phyloP scores from a whole-genome alignment of 257 asterid genomes.

The Thymus quinquecostatus region DNA sequence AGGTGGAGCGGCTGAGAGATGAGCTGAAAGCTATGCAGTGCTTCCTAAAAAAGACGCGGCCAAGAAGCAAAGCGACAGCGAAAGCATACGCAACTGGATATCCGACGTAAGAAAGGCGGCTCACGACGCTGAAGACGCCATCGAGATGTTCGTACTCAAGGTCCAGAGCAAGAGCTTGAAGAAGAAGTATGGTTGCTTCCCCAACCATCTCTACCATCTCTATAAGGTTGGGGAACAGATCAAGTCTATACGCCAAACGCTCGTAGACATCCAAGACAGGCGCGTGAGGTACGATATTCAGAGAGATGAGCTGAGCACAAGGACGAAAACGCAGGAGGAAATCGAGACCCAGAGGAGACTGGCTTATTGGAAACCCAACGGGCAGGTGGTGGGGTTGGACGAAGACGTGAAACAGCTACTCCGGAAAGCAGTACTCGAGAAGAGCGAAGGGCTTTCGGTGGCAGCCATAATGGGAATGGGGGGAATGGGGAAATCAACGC shows the following conservation, averaged over 20 bases:
- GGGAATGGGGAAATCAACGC: slow-evolving; percentile 28
- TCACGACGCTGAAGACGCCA: background rate
- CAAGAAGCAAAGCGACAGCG: slow-evolving; percentile 30
- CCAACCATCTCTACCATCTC: background rate
- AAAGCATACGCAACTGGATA: slow-evolving; percentile 28
- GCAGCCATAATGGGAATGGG: slow-evolving; percentile 29
- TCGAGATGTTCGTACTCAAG: background rate
- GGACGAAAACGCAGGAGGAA: background rate
- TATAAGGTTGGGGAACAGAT: background rate
- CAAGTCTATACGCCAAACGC: slow-evolving; percentile 11
- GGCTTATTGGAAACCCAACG: background rate
- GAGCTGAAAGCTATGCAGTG: slow-evolving; percentile 36
- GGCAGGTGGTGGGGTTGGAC: slow-evolving; percentile 23
- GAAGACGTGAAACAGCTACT: slow-evolving; percentile 4
- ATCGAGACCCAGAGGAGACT: background rate
- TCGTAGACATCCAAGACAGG: background rate
- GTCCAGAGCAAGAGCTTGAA: background rate
- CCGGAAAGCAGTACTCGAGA: background rate
- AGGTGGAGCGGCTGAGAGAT: slow-evolving; percentile 19
- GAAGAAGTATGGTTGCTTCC: background rate
- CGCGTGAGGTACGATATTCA: background rate
- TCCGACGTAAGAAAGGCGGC: slow-evolving; percentile 5
- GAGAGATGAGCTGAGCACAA: too few relatives aligned
- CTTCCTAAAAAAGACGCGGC: slow-evolving; percentile 37
- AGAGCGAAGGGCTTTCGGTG: background rate